Percentiles rank a stretch among this genome's conserved stretches.
Conservation (phyloP, 1,284 basidiomycete genomes). For the Coriolopsis trogii region DNA sequence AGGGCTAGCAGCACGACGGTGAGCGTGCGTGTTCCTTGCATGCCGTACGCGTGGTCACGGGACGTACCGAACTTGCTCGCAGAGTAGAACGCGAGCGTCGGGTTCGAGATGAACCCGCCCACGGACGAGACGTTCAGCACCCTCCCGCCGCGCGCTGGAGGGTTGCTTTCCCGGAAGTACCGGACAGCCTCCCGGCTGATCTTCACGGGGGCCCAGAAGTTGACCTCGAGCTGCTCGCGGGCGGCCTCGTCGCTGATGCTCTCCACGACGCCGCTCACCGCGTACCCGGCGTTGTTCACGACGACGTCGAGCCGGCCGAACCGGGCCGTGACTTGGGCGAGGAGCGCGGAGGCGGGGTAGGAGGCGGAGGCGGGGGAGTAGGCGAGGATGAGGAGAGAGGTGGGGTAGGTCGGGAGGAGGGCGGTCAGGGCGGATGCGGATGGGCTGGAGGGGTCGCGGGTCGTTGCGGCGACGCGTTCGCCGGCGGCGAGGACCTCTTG, state of each 20-base stretch:
- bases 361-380: slow-evolving; percentile 31
- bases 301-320: slow-evolving; percentile 43
- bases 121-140: slow-evolving; percentile 37
- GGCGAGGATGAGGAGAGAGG: slow-evolving; percentile 11
- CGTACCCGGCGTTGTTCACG: slow-evolving; percentile 42
- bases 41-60: background rate
- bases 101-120: slow-evolving; percentile 35
- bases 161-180: slow-evolving; percentile 25
- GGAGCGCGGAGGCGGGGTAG: slow-evolving; percentile 34
- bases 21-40: background rate
- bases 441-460: slow-evolving; percentile 14
- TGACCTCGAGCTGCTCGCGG: slow-evolving; percentile 32
- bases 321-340: slow-evolving; percentile 22
- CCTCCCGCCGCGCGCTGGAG: slow-evolving; percentile 30
- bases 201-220: slow-evolving; percentile 38
- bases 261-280: slow-evolving; percentile 35
- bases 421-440: slow-evolving; percentile 4
- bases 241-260: slow-evolving; percentile 34
- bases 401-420: slow-evolving; percentile 8
- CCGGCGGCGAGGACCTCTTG: slow-evolving; percentile 34
- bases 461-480: slow-evolving; percentile 31
- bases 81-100: slow-evolving; percentile 34
- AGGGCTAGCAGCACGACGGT: slow-evolving; percentile 22
- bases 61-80: slow-evolving; percentile 38
- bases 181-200: slow-evolving; percentile 25